phyloP scores from a whole-genome alignment of 2,329 filamentous ascomycete genomes.

The Fusarium napiforme region DNA sequence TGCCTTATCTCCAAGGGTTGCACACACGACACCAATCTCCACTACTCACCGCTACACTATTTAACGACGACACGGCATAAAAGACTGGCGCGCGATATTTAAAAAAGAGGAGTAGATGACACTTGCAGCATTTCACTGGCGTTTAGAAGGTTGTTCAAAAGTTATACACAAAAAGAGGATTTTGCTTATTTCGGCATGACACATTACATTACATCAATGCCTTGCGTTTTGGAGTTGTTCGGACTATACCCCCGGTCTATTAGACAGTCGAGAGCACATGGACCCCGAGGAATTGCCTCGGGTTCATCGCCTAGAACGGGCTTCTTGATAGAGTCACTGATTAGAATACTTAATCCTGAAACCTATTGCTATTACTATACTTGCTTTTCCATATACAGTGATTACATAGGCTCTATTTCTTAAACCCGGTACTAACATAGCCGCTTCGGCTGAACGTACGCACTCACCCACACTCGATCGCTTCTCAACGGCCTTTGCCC shows the following conservation, averaged over 20 bases:
- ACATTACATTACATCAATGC: not conserved
- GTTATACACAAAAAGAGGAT: conserved; percentile 25
- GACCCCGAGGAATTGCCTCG: conserved; percentile 32
- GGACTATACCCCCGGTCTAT: conserved; percentile 48
- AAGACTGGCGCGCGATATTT: conserved; percentile 33
- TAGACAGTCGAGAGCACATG: conserved; percentile 44
- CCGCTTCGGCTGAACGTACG: conserved; percentile 2
- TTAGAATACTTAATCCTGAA: conserved; percentile 41
- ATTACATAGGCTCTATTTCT: not conserved
- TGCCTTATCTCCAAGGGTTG: conserved; percentile 15
- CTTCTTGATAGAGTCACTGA: conserved; percentile 43
- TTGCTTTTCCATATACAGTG: not conserved
- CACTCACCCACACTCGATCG: not conserved
- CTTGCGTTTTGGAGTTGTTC: conserved; percentile 42
- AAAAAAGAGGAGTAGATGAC: conserved; percentile 24
- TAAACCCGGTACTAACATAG: too few relatives aligned
- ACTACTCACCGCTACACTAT: conserved; percentile 38
- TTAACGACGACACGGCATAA: conserved; percentile 42
- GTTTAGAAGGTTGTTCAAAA: conserved; percentile 40
- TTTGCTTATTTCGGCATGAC: conserved; percentile 7
- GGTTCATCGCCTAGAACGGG: conserved; percentile 44
- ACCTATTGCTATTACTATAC: conserved; percentile 6
- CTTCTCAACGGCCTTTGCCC: conserved; percentile 14
- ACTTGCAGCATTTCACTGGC: conserved; percentile 43
- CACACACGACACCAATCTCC: conserved; percentile 38